Evolutionary conservation across 352 stramenopile species (phyloP), one percentile per base, ranked within the genome.

Genomic region (Phytophthora europaea): DNA sequence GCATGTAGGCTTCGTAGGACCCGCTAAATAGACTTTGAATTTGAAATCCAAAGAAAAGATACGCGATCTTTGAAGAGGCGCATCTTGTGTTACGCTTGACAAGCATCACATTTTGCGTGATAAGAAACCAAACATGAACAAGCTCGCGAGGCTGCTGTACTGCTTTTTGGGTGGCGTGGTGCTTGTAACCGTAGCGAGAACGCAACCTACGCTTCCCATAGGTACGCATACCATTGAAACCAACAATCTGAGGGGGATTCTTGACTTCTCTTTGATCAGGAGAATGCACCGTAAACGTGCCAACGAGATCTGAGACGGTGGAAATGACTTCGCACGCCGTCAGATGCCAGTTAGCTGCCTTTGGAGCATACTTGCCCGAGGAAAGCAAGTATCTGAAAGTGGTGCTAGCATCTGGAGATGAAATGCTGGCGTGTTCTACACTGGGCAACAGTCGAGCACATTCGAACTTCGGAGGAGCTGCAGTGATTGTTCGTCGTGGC

Each of bases 1-100:
- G 16, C 78, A 85, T 43, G 82, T 71, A 20, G 81, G 70, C 7
- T 90, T 92, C 50, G 15, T 81, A 15, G 52, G 47, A 9, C 54
- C 68, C 13, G 18, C 54, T 4, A 73, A 76, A 79, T 79, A 79
- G 59, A 78, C 47, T n/a, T 7, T 31, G 8, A 6, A 45, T 45
- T 36, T 22, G 50, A 53, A 18, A 55, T 59, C 18, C 18, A 31
- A 43, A 43, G 6, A 53, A 48, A 51, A 51, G 58, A 58, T 72
- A 67, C 50, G 54, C 59, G 51, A 73, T 71, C 53, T 74, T 75
- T 67, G 68, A 66, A 69, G 69, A 65, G 51, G 16, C 57, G 53
- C 65, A 68, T 68, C 70, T 65, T 62, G 33, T 36, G 64, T 23
- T 23, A 57, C 61, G 23, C 9, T 73, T 71, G 71, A 71, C 60